Evolutionary conservation across 1,139 yeast genomes (phyloP).

Genomic region (Yamadazyma membranifaciens): DNA sequence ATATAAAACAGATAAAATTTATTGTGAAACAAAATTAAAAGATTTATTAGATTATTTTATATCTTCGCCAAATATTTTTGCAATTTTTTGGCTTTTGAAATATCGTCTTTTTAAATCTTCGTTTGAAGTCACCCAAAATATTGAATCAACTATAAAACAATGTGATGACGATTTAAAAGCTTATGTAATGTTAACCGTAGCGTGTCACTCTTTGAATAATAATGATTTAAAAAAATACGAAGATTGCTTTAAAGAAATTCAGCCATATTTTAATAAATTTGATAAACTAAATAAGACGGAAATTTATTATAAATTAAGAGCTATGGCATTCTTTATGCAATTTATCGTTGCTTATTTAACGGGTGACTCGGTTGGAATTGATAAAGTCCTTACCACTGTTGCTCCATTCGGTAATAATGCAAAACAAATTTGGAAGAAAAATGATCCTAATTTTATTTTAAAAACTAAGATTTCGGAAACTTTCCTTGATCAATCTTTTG

Average conservation of each 20-base stretch:
- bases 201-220: slow-evolving; percentile 2
- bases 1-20: slow-evolving; percentile 2
- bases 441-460: slow-evolving; percentile 1
- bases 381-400: neutral
- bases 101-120: slow-evolving; percentile 4
- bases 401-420: slow-evolving; percentile 4
- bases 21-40: slow-evolving; percentile 3
- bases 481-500: neutral
- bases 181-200: slow-evolving; percentile 2
- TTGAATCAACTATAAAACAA: neutral
- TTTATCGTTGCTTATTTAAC: slow-evolving; percentile 1
- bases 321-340: slow-evolving; percentile 4
- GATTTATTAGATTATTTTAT: slow-evolving; percentile 1
- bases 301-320: slow-evolving; percentile 3
- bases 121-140: neutral
- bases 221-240: slow-evolving; percentile 1
- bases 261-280: slow-evolving; percentile 1
- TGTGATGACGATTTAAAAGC: neutral
- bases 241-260: neutral
- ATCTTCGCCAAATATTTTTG: slow-evolving; percentile 3
- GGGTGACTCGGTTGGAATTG: neutral
- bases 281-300: neutral
- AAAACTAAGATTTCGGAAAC: neutral
- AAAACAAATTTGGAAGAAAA: slow-evolving; percentile 2
- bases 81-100: slow-evolving; percentile 3